phyloP scores from a whole-genome alignment of 345 rosid species.

The Dipteronia dyeriana region DNA sequence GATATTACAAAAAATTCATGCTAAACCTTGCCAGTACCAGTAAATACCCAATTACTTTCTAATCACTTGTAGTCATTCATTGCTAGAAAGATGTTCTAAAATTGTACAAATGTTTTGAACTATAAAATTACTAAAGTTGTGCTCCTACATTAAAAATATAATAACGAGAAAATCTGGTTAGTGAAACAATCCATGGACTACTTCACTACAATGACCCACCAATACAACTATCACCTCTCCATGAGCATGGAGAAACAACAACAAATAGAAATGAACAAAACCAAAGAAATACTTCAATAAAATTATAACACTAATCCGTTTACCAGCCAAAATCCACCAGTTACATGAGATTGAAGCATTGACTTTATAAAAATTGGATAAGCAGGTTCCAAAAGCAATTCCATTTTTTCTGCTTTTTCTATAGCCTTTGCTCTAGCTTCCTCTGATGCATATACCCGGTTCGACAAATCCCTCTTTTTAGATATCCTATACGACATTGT shows the following conservation, averaged over 20 bases:
- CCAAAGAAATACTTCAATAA: not conserved
- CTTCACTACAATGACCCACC: not conserved
- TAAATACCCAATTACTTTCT: not conserved
- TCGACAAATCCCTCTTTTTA: constrained; percentile 46
- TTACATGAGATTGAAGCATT: constrained; percentile 89
- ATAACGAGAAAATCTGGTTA: not conserved
- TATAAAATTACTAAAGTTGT: not conserved
- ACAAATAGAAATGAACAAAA: not conserved
- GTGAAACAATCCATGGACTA: not conserved
- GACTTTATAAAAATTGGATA: constrained; percentile 61
- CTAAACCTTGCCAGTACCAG: not conserved
- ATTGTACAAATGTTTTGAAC: not conserved
- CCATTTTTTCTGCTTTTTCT: constrained; percentile 63
- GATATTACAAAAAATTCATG: not conserved
- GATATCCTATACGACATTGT: constrained; percentile 24
- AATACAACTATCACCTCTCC: not conserved
- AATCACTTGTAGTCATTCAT: not conserved
- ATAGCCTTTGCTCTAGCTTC: constrained; percentile 55
- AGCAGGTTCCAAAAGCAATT: constrained; percentile 43
- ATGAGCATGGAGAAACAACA: not conserved
- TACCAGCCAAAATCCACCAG: constrained; percentile 97
- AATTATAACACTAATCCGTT: not conserved
- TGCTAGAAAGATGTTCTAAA: too few relatives aligned
- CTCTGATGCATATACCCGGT: constrained; percentile 60
- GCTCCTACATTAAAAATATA: not conserved